These are phyloP conservation scores for Parathielavia hyrcaniae DNA, from an alignment of 495 filamentous ascomycete species.

Conservation along the genomic window DNA sequence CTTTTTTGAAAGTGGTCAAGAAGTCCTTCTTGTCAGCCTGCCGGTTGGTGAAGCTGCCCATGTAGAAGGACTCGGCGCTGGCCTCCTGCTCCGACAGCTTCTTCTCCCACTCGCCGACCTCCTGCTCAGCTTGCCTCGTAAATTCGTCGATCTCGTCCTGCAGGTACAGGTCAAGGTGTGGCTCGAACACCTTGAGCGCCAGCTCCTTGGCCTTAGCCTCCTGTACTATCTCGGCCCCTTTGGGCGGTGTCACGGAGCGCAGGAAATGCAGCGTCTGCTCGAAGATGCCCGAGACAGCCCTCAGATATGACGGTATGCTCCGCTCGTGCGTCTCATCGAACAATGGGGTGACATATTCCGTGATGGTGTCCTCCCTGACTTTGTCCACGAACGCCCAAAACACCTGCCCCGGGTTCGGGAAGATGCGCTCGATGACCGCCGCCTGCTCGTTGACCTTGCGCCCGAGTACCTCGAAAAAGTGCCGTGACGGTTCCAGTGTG, in stretches of 20 bases:
- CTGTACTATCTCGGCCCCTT: slow-evolving; percentile 27
- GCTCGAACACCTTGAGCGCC: slow-evolving; percentile 71
- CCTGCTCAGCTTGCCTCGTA: slow-evolving; percentile 61
- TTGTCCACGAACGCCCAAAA: slow-evolving; percentile 73
- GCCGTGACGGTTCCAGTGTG: slow-evolving; percentile 67
- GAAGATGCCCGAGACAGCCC: slow-evolving; percentile 79
- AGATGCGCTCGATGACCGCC: slow-evolving; percentile 74
- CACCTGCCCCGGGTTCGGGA: slow-evolving; percentile 68
- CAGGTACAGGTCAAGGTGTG: slow-evolving; percentile 87
- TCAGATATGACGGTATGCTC: slow-evolving; percentile 72
- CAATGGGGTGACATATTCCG: slow-evolving; percentile 76
- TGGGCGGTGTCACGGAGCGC: slow-evolving; percentile 54
- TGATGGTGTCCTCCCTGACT: slow-evolving; percentile 75
- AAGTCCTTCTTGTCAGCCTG: slow-evolving; percentile 97
- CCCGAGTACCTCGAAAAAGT: slow-evolving; percentile 71
- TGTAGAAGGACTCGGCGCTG: slow-evolving; percentile 84
- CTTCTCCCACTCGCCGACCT: slow-evolving; percentile 82
- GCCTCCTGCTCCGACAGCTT: slow-evolving; percentile 87
- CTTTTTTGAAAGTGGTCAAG: slow-evolving; percentile 92
- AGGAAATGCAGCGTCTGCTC: slow-evolving; percentile 75
- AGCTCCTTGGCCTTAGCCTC: slow-evolving; percentile 51
- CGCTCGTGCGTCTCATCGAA: slow-evolving; percentile 84
- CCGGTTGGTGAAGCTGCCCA: slow-evolving; percentile 78
- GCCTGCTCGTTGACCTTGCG: slow-evolving; percentile 76
- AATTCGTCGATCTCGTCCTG: slow-evolving; percentile 88